phyloP scores from a whole-genome alignment of 495 filamentous ascomycete species.

The Penicillium antarcticum region DNA sequence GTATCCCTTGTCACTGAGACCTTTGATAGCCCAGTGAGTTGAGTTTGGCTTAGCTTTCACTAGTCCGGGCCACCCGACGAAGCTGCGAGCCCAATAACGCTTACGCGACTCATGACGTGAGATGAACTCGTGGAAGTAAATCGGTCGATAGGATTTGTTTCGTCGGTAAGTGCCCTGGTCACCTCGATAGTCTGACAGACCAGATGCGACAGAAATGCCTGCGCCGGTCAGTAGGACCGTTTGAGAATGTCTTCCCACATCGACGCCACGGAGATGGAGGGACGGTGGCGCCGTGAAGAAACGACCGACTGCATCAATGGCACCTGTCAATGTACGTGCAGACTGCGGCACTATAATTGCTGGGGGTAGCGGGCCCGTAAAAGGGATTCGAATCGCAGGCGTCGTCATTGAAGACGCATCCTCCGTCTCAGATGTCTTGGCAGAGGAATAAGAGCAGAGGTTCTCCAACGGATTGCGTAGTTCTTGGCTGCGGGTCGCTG shows the following conservation, averaged over 20 bases:
- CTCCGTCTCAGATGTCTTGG: constrained; percentile 7
- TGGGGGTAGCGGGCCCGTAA: constrained; percentile 77
- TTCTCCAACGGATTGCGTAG: constrained; percentile 7
- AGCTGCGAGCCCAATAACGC: constrained; percentile 94
- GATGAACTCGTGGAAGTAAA: constrained; percentile 89
- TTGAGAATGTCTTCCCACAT: constrained; percentile 43
- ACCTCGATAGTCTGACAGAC: constrained; percentile 90
- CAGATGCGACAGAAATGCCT: constrained; percentile 89
- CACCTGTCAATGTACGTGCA: constrained; percentile 66
- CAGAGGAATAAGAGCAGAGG: neutral
- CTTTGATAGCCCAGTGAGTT: constrained; percentile 71
- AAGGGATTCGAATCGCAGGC: constrained; percentile 83
- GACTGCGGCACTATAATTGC: constrained; percentile 69
- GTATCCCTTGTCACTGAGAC: constrained; percentile 67
- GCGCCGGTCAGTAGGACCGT: constrained; percentile 87
- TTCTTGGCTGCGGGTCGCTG: neutral
- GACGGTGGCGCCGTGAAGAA: constrained; percentile 66
- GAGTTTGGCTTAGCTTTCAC: constrained; percentile 74
- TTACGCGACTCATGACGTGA: constrained; percentile 82
- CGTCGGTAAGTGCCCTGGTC: constrained; percentile 85
- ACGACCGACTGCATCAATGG: constrained; percentile 66
- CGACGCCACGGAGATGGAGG: constrained; percentile 42
- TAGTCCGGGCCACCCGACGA: constrained; percentile 84
- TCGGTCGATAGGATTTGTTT: constrained; percentile 84
- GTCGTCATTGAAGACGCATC: constrained; percentile 54